A percentile compares a stretch with the other conserved stretches of the same genome.
Evolutionary conservation across 495 filamentous ascomycete species (phyloP).

Genomic region (Hypoxylon intermedium): DNA sequence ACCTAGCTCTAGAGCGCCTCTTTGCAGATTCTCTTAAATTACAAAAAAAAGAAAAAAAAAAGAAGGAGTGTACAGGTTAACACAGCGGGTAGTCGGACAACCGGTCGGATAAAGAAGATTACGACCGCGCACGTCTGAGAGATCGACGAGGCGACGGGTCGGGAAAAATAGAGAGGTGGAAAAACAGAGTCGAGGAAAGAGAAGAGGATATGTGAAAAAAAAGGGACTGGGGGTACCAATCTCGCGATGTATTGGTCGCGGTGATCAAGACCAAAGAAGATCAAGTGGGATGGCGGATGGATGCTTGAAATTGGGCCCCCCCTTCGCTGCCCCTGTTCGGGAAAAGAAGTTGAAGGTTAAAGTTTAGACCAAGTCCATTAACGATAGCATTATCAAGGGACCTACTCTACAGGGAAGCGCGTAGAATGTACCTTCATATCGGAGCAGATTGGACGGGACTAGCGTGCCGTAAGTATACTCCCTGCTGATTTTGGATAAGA

Average conservation of each 20-base stretch:
- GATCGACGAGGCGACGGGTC: background rate
- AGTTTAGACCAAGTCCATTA: slow-evolving; percentile 20
- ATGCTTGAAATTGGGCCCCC: slow-evolving; percentile 34
- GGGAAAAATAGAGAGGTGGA: background rate
- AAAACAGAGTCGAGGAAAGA: background rate
- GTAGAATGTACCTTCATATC: slow-evolving; percentile 17
- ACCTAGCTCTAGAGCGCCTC: too few species aligned
- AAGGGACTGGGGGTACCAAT: slow-evolving; percentile 27
- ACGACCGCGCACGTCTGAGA: slow-evolving; percentile 5
- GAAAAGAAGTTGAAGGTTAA: slow-evolving; percentile 36
- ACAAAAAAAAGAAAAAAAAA: background rate
- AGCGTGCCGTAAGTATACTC: slow-evolving; percentile 7
- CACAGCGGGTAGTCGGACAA: slow-evolving; percentile 13
- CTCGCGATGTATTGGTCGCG: slow-evolving; percentile 35
- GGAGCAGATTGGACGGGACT: slow-evolving; percentile 5
- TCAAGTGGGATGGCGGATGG: too few species aligned
- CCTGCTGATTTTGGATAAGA: background rate
- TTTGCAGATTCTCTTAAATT: background rate
- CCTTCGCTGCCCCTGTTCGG: slow-evolving; percentile 24
- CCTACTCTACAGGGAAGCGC: slow-evolving; percentile 2
- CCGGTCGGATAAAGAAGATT: slow-evolving; percentile 39
- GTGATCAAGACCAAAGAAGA: slow-evolving; percentile 37
- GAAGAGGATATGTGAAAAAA: slow-evolving; percentile 4
- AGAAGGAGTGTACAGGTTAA: slow-evolving; percentile 26
- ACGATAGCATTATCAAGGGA: slow-evolving; percentile 25